These are phyloP conservation scores for Naumovozyma baii DNA, from an alignment of 805 yeast genomes.

Conservation along the genomic window DNA sequence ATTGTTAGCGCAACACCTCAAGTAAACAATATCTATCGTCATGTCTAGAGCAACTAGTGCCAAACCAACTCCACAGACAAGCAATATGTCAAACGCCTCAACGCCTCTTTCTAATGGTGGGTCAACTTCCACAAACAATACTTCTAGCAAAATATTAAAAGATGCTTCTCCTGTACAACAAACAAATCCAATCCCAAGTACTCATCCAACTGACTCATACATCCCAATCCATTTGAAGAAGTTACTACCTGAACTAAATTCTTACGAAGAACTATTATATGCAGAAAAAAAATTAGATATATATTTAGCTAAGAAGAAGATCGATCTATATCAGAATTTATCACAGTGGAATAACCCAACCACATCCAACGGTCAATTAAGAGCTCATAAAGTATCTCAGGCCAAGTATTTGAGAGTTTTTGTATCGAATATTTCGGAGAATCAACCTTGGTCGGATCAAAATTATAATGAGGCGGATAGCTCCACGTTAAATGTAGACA, in stretches of 20 bases:
- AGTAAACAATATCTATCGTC: too few species aligned
- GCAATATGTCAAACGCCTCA: background rate
- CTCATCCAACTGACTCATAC: constrained; percentile 44
- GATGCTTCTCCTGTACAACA: constrained; percentile 8
- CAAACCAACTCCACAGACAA: constrained; percentile 1
- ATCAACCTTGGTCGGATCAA: constrained; percentile 76
- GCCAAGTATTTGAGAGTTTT: constrained; percentile 65
- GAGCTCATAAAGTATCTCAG: constrained; percentile 15
- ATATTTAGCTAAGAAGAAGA: constrained; percentile 68
- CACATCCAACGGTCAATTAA: background rate
- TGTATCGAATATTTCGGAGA: constrained; percentile 69
- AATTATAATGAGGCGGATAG: background rate
- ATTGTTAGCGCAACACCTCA: too few species aligned
- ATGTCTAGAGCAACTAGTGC: background rate
- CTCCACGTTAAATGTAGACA: constrained; percentile 4
- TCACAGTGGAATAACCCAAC: constrained; percentile 37
- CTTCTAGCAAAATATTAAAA: background rate
- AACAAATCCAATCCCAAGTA: constrained; percentile 22
- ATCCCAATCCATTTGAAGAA: constrained; percentile 39
- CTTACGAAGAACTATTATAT: constrained; percentile 60
- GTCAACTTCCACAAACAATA: too few species aligned
- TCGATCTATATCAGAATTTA: constrained; percentile 70
- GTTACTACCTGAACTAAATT: constrained; percentile 58
- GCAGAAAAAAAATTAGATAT: constrained; percentile 81
- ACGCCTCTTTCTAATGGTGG: background rate